Evolutionary conservation across 129 eudicot species (phyloP).

Genomic region (Deinandra increscens): DNA sequence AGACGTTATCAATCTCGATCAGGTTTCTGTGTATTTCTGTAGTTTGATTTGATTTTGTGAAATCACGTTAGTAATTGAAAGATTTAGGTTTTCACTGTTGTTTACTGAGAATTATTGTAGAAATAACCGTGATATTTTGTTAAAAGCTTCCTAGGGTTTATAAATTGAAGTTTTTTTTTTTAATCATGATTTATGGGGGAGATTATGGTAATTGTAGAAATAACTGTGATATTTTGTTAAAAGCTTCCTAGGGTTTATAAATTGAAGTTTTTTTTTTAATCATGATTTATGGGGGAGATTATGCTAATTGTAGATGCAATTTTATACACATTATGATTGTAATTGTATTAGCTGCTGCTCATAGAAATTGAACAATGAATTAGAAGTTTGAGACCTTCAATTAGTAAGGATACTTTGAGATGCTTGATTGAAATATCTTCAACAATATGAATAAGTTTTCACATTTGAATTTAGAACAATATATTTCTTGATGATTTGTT

Average conservation of each 20-base stretch:
- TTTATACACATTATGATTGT: too few relatives aligned
- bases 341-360: too few relatives aligned
- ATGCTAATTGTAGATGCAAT: not conserved
- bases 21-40: constrained; percentile 30
- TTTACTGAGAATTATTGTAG: not conserved
- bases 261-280: not conserved
- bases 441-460: too few relatives aligned
- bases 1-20: constrained; percentile 70
- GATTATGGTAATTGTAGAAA: not conserved
- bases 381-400: too few relatives aligned
- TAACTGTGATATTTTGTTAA: not conserved
- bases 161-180: not conserved
- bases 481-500: not conserved
- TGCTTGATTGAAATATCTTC: not conserved
- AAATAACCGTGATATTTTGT: not conserved
- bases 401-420: too few relatives aligned
- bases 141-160: not conserved
- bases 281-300: not conserved
- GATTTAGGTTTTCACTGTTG: constrained; percentile 5
- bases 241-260: not conserved
- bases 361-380: too few relatives aligned
- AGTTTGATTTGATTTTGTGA: not conserved
- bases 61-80: not conserved
- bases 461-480: not conserved
- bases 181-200: not conserved